Evolutionary conservation across 1,284 basidiomycete genomes (phyloP), one percentile per base, ranked within the genome.

Genomic region (Boletus albobrunnescens): DNA sequence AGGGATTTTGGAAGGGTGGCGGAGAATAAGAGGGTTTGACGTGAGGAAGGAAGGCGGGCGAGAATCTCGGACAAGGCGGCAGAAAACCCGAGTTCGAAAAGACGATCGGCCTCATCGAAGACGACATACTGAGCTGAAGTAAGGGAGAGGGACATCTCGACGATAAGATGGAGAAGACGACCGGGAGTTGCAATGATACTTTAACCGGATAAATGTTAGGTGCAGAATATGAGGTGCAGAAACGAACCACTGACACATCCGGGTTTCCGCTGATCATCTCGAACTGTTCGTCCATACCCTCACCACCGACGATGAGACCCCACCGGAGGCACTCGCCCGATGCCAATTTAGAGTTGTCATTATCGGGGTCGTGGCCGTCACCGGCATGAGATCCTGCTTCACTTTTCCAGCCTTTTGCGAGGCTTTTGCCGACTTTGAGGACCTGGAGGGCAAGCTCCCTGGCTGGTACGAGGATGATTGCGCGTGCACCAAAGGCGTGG

Each of bases 71-170:
- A 86, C 26, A 99, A 75, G 41, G 96, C 91, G 3, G 86, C 83
- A 58, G 92, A 90, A 65, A 99, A 99, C 13, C 95, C 95, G 86
- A 98, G 93, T 64, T 99, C 96, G 65, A 99, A 99, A 12, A 98
- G 79, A 28, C 94, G 84, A 68, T 99, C 96, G 0, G 96, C 96
- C 71, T 99, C 96, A 65, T 99, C 96, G 59, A 99, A 99, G 16
- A 99, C 90, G 47, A 95, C 84, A 54, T 93, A 94, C 66, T 95
- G 84, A 3, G 95, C 77, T 0, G 88, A 85, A 41, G 87, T 84
- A 28, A 99, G 74, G 63, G 97, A 94, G 40, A 98, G 73, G 56
- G 91, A 91, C 95, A 98, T 99, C 70, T 99, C 96, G 42, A 99
- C 91, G 37, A 90, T 79, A 23, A 99, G 76, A 71, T 99, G 96